Evolutionary conservation across 495 filamentous ascomycete species (phyloP), one percentile per base, ranked within the genome.

Genomic region (Talaromyces thailandensis): DNA sequence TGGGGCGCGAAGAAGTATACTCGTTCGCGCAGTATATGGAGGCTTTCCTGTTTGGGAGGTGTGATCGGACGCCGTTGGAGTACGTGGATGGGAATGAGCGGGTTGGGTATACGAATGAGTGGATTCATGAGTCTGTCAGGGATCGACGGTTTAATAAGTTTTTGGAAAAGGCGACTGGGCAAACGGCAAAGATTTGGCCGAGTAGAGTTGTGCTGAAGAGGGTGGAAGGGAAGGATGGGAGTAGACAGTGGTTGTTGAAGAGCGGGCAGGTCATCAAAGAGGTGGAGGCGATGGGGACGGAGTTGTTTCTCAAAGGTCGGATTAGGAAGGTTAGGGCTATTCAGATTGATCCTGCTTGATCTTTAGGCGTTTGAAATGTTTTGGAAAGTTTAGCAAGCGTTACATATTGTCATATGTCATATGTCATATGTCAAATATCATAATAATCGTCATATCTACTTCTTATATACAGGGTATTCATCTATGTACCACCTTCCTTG

Each of bases 121-220:
- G 29, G 32, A 64, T 72, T 16, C 70, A 72, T 63, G 65, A 66
- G 31, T 72, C 70, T 21, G 64, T 72, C 53, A 60, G 48, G 55
- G 67, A 67, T 59, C 64, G 69, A 5, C 24, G 28, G 6, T 40
- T 59, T 8, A 59, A 45, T 12, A 52, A 37, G n/a, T 43, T 55
- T 26, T 5, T 16, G 0, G 48, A 62, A 4, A 26, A 29, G 21
- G 25, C 0, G 14, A 32, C 48, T 6, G 37, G 24, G 35, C 51
- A 21, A 23, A 23, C 7, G 18, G 21, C 25, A 5, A 53, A n/a
- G 3, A 9, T 48, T 0, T 64, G 63, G 63, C 63, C 63, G 6
- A 61, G 58, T 23, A 60, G 52, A 26, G 43, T 53, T 5, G 14
- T 64, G 1, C 35, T 45, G 25, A 26, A 25, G 4, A 16, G 50